Evolutionary conservation across 1,139 yeast species (phyloP), one percentile per base, ranked within the genome.

Genomic region (Taphrina deformans): DNA sequence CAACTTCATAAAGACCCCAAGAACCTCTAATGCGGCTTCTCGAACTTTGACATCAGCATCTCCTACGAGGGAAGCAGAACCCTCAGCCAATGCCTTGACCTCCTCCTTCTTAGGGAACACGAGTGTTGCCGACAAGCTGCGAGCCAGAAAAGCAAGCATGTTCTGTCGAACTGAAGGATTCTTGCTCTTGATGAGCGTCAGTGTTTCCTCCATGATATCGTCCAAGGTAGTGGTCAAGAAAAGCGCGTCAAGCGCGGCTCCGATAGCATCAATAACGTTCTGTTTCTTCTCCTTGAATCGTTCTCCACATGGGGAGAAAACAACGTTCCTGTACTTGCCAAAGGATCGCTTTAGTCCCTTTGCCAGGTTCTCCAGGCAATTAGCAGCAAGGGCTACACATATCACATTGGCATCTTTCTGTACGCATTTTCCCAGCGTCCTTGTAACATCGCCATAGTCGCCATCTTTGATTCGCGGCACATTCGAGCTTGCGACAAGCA

Each of bases 1-100:
- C 18, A 91, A 82, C 74, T 89, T 89, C 88, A 89, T 87, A 67
- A 92, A 76, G 0, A 88, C 85, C 4, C 97, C 98, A 55, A 91
- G 82, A 72, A 87, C 80, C 72, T 87, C 91, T 45, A 92, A 87
- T 0, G 93, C 88, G 1, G 87, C 85, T 65, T 86, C 84, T 73
- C 99, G 83, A 1, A 90, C 87, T 0, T 95, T 90, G 67, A 90
- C 96, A 73, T 88, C 90, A 0, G 96, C 86, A 70, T 93, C 99
- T 62, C 83, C 80, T 45, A 91, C 81, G 21, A 89, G 78, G 72
- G 87, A 88, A 7, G 82, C 80, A 1, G 84, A 83, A 1, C 77
- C 75, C 1, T 78, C 82, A 79, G 85, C 83, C 12, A 88, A 84
- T 9, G 74, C 72, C 68, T 85, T 88, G 53, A 85, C 75, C 68